Evolutionary conservation across 352 stramenopile species (phyloP).

Genomic region (Phytophthora sp.): DNA sequence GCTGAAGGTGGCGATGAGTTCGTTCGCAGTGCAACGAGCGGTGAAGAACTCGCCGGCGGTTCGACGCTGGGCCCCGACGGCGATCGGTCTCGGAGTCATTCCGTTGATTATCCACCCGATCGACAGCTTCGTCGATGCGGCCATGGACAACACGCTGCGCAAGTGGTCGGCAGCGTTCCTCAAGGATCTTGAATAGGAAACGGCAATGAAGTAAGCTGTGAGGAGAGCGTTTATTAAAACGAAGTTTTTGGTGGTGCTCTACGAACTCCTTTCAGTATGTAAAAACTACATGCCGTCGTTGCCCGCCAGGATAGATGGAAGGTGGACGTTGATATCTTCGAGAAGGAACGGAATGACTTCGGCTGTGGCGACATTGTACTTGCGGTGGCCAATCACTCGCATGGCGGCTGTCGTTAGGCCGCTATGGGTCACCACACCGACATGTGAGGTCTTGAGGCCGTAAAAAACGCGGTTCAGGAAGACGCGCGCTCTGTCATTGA

Average conservation of each 20-base stretch:
- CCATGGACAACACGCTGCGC: slow-evolving; percentile 62
- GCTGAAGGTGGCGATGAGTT: slow-evolving; percentile 51
- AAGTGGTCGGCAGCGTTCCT: slow-evolving; percentile 48
- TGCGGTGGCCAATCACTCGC: slow-evolving; percentile 21
- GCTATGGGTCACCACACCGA: slow-evolving; percentile 30
- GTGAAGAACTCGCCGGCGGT: slow-evolving; percentile 52
- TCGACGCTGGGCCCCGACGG: slow-evolving; percentile 71
- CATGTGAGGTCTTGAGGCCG: not conserved
- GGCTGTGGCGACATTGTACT: slow-evolving; percentile 15
- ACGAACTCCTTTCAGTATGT: no score
- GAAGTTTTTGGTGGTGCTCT: no score
- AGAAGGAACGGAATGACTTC: slow-evolving; percentile 28
- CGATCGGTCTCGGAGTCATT: slow-evolving; percentile 78
- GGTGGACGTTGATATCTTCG: slow-evolving; percentile 20
- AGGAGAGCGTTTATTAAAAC: no score
- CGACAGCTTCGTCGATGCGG: slow-evolving; percentile 65
- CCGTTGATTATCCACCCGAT: slow-evolving; percentile 90
- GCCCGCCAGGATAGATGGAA: slow-evolving; percentile 5
- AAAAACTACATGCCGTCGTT: slow-evolving; percentile 15
- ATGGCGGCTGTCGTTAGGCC: slow-evolving; percentile 22
- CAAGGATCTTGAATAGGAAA: slow-evolving; percentile 17
- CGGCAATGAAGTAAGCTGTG: no score
- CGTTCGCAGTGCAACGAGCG: slow-evolving; percentile 37
- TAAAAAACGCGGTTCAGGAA: slow-evolving; percentile 38
- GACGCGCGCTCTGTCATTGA: slow-evolving; percentile 26